phyloP scores from a whole-genome alignment of 208 protist species.

The Trichomonas tenax region DNA sequence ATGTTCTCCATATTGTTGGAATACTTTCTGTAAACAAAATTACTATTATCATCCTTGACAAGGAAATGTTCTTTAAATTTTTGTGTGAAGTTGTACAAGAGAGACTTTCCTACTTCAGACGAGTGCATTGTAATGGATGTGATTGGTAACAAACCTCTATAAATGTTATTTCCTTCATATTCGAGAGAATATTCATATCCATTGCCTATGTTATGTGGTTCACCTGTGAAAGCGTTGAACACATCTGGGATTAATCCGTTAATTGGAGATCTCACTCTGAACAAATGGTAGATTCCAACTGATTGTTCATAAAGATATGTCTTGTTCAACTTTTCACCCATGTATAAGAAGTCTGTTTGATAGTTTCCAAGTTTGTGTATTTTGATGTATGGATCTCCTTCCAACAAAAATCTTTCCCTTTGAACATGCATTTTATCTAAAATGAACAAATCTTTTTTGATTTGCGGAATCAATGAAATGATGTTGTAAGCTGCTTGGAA shows the following conservation, averaged over 20 bases:
- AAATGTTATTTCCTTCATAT: not conserved
- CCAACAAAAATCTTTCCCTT: not conserved
- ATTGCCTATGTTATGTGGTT: not conserved
- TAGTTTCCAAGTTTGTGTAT: not conserved
- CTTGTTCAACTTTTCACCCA: not conserved
- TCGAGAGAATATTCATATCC: not conserved
- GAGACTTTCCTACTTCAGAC: not conserved
- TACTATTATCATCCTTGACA: too few species aligned
- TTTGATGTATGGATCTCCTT: not conserved
- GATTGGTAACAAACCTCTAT: not conserved
- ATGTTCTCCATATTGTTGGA: not conserved
- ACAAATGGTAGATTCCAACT: not conserved
- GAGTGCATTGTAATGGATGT: not conserved
- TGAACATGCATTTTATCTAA: not conserved
- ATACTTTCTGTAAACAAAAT: not conserved
- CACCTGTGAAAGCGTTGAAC: not conserved
- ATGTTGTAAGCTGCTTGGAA: not conserved
- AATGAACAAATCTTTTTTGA: not conserved
- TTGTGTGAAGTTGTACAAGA: not conserved
- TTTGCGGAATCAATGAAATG: not conserved
- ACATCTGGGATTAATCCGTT: not conserved
- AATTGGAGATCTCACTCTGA: not conserved
- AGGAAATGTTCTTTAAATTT: not conserved
- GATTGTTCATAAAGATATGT: not conserved
- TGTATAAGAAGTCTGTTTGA: not conserved